Evolutionary conservation across 2,329 filamentous ascomycete species (phyloP).

Genomic region (Apiospora aurea): DNA sequence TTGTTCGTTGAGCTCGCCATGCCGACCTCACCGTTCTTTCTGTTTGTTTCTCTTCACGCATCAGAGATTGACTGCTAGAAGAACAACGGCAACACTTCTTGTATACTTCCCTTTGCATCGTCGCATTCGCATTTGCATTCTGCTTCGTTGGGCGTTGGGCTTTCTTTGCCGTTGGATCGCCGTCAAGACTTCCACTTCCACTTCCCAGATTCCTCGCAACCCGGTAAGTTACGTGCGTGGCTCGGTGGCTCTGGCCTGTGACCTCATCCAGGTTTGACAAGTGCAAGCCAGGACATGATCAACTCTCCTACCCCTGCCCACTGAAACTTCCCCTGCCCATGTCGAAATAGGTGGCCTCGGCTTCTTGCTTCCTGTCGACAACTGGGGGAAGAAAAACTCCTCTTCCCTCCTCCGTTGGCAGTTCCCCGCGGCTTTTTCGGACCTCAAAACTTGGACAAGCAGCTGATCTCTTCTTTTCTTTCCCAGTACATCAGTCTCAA

Average conservation of each 20-base stretch:
- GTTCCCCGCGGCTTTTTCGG: neutral
- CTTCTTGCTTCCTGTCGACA: neutral
- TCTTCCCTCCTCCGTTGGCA: neutral
- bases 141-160: neutral
- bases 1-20: conserved; percentile 9
- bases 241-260: neutral
- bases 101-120: neutral
- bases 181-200: conserved; percentile 6
- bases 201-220: neutral
- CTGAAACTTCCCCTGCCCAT: neutral
- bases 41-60: neutral
- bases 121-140: conserved; percentile 6
- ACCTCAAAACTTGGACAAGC: neutral
- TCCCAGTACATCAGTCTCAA: conserved; percentile 3
- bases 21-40: conserved; percentile 15
- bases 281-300: neutral
- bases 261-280: neutral
- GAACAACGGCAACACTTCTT: neutral
- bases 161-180: conserved; percentile 6
- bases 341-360: conserved; percentile 12
- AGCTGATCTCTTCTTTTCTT: neutral
- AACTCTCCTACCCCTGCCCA: neutral
- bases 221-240: conserved; percentile 6
- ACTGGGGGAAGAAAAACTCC: neutral
- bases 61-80: neutral